These are phyloP conservation scores for Xanthoceras sorbifolium DNA, from an alignment of 345 rosid genomes.

Conservation along the genomic window DNA sequence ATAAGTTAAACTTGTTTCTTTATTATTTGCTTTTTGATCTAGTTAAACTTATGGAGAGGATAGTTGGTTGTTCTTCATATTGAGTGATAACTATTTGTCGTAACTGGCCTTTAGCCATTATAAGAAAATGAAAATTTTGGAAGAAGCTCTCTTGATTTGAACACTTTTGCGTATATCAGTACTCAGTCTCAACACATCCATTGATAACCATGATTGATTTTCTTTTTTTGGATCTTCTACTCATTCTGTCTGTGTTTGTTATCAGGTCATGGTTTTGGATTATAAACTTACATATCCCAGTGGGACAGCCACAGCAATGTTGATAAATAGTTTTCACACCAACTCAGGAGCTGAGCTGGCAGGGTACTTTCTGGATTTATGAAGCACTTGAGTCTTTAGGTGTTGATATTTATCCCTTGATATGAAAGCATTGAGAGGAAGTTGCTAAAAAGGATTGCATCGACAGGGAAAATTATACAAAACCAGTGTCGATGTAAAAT, in stretches of 20 bases:
- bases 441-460: neutral
- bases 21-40: neutral
- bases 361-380: conserved; percentile 44
- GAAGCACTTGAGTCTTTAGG: neutral
- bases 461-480: neutral
- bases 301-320: conserved; percentile 95
- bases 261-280: conserved; percentile 87
- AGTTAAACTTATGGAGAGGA: neutral
- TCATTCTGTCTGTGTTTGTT: conserved; percentile 7
- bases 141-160: neutral
- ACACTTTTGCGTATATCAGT: neutral
- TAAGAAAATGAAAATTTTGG: neutral
- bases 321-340: conserved; percentile 92
- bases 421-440: neutral
- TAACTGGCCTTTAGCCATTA: neutral
- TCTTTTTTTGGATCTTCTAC: neutral
- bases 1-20: too few relatives aligned
- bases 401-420: conserved; percentile 10
- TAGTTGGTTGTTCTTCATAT: neutral
- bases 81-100: neutral
- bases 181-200: neutral
- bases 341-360: conserved; percentile 92
- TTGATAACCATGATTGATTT: neutral
- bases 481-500: neutral
- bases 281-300: conserved; percentile 95